Evolutionary conservation across 805 yeast genomes (phyloP).

Genomic region (Starmerella vitae): DNA sequence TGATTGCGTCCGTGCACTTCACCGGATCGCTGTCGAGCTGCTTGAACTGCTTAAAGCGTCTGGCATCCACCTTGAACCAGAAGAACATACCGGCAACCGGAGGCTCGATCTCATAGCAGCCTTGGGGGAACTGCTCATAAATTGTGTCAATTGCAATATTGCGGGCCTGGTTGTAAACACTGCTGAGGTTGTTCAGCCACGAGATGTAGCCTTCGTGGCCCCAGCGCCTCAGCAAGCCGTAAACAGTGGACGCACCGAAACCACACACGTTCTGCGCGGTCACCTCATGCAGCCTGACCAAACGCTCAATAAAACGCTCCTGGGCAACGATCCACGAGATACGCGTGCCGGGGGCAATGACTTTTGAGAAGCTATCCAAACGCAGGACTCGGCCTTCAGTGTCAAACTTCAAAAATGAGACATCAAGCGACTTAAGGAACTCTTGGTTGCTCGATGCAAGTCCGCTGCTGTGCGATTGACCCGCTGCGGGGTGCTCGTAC

Average conservation of each 20-base stretch:
- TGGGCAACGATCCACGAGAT: conserved; percentile 83
- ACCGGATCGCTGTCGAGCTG: conserved; percentile 21
- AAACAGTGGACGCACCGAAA: conserved; percentile 54
- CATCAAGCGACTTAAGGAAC: conserved; percentile 53
- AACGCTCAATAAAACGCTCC: conserved; percentile 46
- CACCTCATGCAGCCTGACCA: conserved; percentile 63
- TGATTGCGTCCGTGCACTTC: conserved; percentile 26
- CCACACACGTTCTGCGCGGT: conserved; percentile 73
- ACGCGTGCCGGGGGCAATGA: conserved; percentile 82
- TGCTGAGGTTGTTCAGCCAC: conserved; percentile 66
- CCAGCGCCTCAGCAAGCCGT: conserved; percentile 69
- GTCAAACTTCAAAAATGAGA: conserved; percentile 64
- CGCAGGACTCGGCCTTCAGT: conserved; percentile 81
- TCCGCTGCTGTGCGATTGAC: conserved; percentile 26
- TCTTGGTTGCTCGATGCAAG: conserved; percentile 40
- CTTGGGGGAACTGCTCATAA: conserved; percentile 41
- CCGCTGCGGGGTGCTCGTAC: conserved; percentile 32
- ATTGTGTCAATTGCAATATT: conserved; percentile 73
- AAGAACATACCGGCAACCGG: conserved; percentile 45
- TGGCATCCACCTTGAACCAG: conserved; percentile 41
- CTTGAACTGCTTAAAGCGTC: conserved; percentile 35
- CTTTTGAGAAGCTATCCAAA: conserved; percentile 82
- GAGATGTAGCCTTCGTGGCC: conserved; percentile 79
- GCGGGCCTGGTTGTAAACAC: conserved; percentile 75
- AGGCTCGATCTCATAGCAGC: conserved; percentile 26